Evolutionary conservation across 306 rosid species (phyloP).

Genomic region (Cucurbita maxima): DNA sequence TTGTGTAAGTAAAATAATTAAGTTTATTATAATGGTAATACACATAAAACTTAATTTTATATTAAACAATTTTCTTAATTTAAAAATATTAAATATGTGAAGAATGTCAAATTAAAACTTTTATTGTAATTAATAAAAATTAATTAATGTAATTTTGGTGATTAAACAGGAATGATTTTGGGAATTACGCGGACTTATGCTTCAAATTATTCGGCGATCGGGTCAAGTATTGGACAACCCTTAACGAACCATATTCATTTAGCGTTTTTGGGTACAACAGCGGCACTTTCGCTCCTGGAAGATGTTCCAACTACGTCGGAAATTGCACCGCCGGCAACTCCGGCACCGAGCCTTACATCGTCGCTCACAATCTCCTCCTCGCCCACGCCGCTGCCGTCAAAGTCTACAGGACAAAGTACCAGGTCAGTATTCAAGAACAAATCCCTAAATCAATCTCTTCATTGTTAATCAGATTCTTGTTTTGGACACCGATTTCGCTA

Average conservation of each 20-base stretch:
- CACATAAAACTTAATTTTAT: too few species aligned
- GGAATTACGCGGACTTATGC: conserved; percentile 15
- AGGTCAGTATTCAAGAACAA: conserved; percentile 9
- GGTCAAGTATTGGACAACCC: conserved; percentile 24
- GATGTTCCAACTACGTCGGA: conserved; percentile 27
- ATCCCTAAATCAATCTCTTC: neutral
- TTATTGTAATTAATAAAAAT: neutral
- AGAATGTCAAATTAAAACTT: too few species aligned
- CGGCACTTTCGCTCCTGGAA: conserved; percentile 26
- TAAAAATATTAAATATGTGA: too few species aligned
- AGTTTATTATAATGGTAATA: too few species aligned
- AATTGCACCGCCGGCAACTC: conserved; percentile 26
- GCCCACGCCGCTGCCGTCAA: conserved; percentile 22
- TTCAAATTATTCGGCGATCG: conserved; percentile 32
- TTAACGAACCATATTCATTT: conserved; percentile 23
- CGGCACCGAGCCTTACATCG: conserved; percentile 30
- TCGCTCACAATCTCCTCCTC: conserved; percentile 22
- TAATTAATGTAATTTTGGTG: neutral
- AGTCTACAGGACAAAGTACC: conserved; percentile 14
- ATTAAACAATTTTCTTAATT: neutral
- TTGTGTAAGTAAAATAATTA: conserved; percentile 16
- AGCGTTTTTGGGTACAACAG: conserved; percentile 8
- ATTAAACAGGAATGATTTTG: conserved; percentile 18
- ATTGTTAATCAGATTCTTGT: neutral
- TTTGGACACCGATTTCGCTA: neutral